These are phyloP conservation scores for Copromyces sp. DNA, from an alignment of 495 filamentous ascomycete genomes.

Conservation along the genomic window DNA sequence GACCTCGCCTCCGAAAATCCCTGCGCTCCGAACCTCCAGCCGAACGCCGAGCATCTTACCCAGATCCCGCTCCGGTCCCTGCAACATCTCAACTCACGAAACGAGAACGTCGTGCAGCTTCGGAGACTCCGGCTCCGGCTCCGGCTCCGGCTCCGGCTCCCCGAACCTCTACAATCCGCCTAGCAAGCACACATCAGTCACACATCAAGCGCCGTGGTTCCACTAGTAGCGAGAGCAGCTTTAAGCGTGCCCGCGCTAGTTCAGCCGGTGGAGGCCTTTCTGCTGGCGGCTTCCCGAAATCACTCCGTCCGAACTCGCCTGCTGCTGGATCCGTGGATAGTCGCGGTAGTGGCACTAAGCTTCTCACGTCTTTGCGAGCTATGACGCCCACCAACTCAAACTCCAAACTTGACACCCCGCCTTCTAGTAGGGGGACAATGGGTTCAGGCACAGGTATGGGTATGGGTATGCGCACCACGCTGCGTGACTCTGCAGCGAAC, in stretches of 20 bases:
- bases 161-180: not conserved
- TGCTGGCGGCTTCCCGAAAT: constrained; percentile 23
- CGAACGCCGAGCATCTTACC: constrained; percentile 3
- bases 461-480: constrained; percentile 21
- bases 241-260: constrained; percentile 26
- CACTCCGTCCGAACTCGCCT: constrained; percentile 16
- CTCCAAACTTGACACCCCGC: constrained; percentile 13
- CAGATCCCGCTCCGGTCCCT: constrained; percentile 1
- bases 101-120: constrained; percentile 9
- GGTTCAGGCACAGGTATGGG: constrained; percentile 1
- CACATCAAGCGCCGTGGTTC: constrained; percentile 31
- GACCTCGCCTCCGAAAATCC: constrained; percentile 19
- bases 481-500: constrained; percentile 16
- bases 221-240: constrained; percentile 40
- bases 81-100: not conserved
- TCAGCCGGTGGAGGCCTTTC: not conserved
- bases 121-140: constrained; percentile 2
- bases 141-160: not conserved
- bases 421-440: not conserved
- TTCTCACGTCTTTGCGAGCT: constrained; percentile 23
- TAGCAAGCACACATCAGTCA: not conserved
- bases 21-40: constrained; percentile 12
- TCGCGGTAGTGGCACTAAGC: not conserved
- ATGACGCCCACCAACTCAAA: constrained; percentile 27
- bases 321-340: not conserved